phyloP scores from a whole-genome alignment of 108 stramenopile species.

The Discostella pseudostelligera region DNA sequence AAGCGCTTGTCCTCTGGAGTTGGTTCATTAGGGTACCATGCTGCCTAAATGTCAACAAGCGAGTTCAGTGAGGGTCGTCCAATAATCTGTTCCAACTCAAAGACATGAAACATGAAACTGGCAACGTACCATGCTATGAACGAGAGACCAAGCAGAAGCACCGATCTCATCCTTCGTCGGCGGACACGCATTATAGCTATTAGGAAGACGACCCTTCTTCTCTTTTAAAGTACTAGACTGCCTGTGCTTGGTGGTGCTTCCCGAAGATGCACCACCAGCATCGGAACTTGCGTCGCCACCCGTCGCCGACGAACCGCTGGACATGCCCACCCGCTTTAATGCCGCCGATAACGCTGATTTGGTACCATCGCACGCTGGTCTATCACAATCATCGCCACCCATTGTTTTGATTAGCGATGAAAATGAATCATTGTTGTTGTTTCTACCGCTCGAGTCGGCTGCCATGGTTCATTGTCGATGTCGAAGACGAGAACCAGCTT shows the following conservation, averaged over 20 bases:
- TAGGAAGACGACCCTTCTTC: background rate
- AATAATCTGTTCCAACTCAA: too few species aligned
- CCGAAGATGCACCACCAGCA: constrained; percentile 10
- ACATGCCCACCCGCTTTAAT: constrained; percentile 36
- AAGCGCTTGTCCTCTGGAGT: constrained; percentile 50
- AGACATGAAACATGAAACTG: too few species aligned
- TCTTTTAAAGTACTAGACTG: constrained; percentile 1
- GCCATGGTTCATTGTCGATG: constrained; percentile 6
- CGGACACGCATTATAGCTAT: constrained; percentile 57
- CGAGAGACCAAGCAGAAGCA: constrained; percentile 68
- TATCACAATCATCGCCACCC: constrained; percentile 71
- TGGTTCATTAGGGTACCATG: constrained; percentile 87
- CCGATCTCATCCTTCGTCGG: constrained; percentile 70
- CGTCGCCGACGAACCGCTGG: background rate
- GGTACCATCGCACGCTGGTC: constrained; percentile 85
- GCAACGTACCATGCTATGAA: constrained; percentile 83
- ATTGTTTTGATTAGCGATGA: constrained; percentile 40
- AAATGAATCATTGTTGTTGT: constrained; percentile 9
- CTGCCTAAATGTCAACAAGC: constrained; percentile 47
- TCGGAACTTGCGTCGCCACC: background rate
- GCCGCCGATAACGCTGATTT: constrained; percentile 54
- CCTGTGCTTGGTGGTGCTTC: constrained; percentile 4
- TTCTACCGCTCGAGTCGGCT: constrained; percentile 18
- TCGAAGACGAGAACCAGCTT: background rate
- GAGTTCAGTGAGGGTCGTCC: too few species aligned